These are phyloP conservation scores for Spergularia marina DNA, from an alignment of 148 eudicot species.

Conservation along the genomic window DNA sequence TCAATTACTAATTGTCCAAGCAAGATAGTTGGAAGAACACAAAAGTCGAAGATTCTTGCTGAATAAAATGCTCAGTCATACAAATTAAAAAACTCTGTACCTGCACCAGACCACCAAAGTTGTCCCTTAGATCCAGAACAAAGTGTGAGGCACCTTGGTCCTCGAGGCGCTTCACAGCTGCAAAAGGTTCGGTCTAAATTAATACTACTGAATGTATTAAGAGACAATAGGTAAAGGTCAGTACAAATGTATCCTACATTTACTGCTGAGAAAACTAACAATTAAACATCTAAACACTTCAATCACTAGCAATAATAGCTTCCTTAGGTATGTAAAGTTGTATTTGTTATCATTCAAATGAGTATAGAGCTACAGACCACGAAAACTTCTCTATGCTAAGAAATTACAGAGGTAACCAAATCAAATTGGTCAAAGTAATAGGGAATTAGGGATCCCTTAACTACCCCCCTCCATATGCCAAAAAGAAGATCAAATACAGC, in stretches of 20 bases:
- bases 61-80: not conserved
- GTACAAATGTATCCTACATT: not conserved
- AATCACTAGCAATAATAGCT: not conserved
- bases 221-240: slow-evolving; percentile 5
- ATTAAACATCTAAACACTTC: not conserved
- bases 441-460: too few relatives aligned
- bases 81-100: slow-evolving; percentile 27
- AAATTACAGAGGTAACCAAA: too few relatives aligned
- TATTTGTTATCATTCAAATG: too few relatives aligned
- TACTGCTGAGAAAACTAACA: not conserved
- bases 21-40: not conserved
- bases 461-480: too few relatives aligned
- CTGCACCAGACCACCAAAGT: slow-evolving; percentile 95
- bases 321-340: not conserved
- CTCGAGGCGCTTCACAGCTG: slow-evolving; percentile 91
- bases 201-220: slow-evolving; percentile 11
- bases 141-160: slow-evolving; percentile 79
- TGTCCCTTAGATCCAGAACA: slow-evolving; percentile 87
- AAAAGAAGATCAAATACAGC: too few relatives aligned
- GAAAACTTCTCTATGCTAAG: too few relatives aligned
- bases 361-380: too few relatives aligned
- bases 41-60: not conserved
- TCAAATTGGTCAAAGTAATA: too few relatives aligned
- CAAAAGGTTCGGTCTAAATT: slow-evolving; percentile 12
- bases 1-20: not conserved